Evolutionary conservation across 306 rosid species (phyloP).

Genomic region (Quercus cerris): DNA sequence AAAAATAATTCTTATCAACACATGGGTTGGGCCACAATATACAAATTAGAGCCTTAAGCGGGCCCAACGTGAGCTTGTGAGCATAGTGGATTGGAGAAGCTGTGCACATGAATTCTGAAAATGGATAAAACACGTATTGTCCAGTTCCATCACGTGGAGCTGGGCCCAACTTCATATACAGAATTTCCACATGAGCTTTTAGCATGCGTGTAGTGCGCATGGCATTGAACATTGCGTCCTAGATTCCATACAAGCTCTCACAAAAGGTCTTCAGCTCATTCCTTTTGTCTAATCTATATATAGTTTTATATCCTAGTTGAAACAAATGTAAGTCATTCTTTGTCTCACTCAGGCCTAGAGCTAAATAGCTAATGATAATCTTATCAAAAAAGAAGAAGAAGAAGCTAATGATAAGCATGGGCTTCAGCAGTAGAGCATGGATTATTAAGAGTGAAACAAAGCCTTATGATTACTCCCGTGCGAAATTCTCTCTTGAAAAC

Average conservation of each 20-base stretch:
- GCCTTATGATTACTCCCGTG: no score
- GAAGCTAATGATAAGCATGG: no score
- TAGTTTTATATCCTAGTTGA: no score
- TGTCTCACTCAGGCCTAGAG: no score
- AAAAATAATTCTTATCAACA: not conserved
- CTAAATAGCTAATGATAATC: no score
- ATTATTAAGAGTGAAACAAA: no score
- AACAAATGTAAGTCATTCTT: no score
- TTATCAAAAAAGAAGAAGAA: no score
- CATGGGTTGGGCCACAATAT: constrained; percentile 22
- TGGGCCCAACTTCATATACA: not conserved
- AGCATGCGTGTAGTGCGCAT: constrained; percentile 4
- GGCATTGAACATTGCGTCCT: not conserved
- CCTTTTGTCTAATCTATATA: no score
- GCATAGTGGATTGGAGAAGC: constrained; percentile 16
- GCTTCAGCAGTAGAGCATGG: no score
- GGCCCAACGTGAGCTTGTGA: constrained; percentile 6
- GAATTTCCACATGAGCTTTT: not conserved
- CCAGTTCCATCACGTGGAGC: not conserved
- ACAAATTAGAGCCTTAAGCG: not conserved
- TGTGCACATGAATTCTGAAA: not conserved
- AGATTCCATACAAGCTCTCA: constrained; percentile 4
- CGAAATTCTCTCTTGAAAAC: no score
- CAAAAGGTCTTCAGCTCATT: no score
- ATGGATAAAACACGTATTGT: not conserved